Percentiles rank a stretch among this genome's conserved stretches.
phyloP scores from a whole-genome alignment of 208 protist genomes.

The Trypanosoma avium region DNA sequence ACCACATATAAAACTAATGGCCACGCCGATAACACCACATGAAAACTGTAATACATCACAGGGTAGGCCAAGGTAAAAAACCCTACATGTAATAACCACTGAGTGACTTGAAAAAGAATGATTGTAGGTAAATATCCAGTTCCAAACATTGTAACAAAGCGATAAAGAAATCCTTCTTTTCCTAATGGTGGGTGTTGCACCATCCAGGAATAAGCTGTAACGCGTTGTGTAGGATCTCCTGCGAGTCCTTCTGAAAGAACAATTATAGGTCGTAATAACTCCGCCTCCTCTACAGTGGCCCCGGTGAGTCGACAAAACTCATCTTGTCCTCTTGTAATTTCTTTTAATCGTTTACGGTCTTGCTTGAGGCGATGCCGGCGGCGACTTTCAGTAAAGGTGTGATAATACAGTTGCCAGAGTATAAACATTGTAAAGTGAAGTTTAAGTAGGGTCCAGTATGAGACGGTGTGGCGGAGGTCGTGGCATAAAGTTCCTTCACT shows the following conservation, averaged over 20 bases:
- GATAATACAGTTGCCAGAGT: conserved; percentile 63
- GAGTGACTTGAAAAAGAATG: conserved; percentile 48
- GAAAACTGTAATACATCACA: conserved; percentile 47
- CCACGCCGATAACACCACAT: conserved; percentile 39
- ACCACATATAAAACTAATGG: conserved; percentile 44
- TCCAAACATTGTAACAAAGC: conserved; percentile 53
- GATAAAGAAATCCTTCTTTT: conserved; percentile 45
- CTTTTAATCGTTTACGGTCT: conserved; percentile 27
- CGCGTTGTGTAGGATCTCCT: conserved; percentile 40
- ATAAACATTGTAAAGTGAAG: conserved; percentile 68
- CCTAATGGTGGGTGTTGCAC: conserved; percentile 62
- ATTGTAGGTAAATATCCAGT: conserved; percentile 43
- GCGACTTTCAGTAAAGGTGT: conserved; percentile 51
- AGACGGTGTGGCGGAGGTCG: conserved; percentile 45
- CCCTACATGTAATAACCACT: conserved; percentile 47
- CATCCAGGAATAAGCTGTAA: conserved; percentile 75
- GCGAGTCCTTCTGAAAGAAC: conserved; percentile 32
- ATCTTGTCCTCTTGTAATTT: conserved; percentile 26
- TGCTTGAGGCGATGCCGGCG: conserved; percentile 28
- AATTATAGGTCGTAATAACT: conserved; percentile 32
- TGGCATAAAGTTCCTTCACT: conserved; percentile 50
- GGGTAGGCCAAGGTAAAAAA: conserved; percentile 53
- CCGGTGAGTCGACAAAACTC: conserved; percentile 45
- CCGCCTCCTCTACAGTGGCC: conserved; percentile 31
- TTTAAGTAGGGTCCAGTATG: conserved; percentile 42